A percentile compares a stretch with the other conserved stretches of the same genome.
Conservation (phyloP, 352 stramenopile species). For the Elongisporangium senticosum region DNA sequence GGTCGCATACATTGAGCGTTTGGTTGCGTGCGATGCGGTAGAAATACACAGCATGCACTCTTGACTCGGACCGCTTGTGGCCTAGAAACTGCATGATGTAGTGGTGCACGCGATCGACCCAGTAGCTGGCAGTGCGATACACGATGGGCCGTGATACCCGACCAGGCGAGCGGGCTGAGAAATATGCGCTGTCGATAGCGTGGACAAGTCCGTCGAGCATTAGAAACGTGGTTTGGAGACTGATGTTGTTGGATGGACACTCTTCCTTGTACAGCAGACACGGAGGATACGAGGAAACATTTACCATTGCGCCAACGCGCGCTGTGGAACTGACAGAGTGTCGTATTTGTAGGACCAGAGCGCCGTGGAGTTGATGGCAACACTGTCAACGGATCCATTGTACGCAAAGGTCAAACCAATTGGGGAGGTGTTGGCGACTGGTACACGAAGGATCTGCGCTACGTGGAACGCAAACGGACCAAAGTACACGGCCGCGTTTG, state of each 20-base stretch:
- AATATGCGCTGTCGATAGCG: not conserved
- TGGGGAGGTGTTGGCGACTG: not conserved
- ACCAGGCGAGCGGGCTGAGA: not conserved
- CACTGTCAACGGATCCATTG: not conserved
- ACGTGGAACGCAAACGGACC: not conserved
- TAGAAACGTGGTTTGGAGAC: conserved; percentile 15
- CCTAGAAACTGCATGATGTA: conserved; percentile 22
- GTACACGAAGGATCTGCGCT: not conserved
- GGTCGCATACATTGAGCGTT: not conserved
- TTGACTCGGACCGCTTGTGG: not conserved
- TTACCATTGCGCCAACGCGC: conserved; percentile 9
- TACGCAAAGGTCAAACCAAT: not conserved
- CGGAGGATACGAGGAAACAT: conserved; percentile 1
- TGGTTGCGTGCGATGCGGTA: not conserved
- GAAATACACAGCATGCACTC: not conserved
- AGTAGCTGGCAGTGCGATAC: conserved; percentile 1
- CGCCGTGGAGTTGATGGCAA: not conserved
- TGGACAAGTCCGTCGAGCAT: conserved; percentile 30
- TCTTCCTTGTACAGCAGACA: conserved; percentile 3
- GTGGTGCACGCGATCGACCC: conserved; percentile 36
- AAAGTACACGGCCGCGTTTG: not conserved
- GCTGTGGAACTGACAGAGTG: conserved; percentile 15
- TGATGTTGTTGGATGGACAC: conserved; percentile 8
- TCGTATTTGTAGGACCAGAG: conserved; percentile 3
- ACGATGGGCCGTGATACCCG: not conserved